Evolutionary conservation across 129 eudicot genomes (phyloP).

Genomic region (Saposhnikovia divaricata): DNA sequence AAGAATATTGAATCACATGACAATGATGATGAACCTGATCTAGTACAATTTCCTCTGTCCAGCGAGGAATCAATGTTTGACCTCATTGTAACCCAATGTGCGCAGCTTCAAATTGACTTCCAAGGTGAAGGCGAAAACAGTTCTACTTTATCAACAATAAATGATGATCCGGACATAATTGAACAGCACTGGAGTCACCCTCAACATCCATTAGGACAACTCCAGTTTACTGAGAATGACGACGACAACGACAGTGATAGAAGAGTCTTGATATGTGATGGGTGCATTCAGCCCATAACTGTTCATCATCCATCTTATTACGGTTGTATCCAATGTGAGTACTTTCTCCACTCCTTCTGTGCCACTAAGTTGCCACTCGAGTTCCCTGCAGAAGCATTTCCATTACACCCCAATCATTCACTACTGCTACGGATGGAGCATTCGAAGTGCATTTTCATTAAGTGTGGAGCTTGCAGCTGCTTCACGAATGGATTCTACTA

Average conservation of each 20-base stretch:
- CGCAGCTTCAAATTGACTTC: not conserved
- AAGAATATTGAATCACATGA: not conserved
- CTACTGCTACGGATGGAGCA: not conserved
- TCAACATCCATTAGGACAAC: not conserved
- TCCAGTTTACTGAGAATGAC: not conserved
- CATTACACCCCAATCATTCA: not conserved
- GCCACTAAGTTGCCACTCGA: not conserved
- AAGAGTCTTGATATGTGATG: not conserved
- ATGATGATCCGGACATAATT: not conserved
- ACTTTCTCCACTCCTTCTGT: not conserved
- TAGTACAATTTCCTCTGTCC: not conserved
- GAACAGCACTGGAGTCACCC: not conserved
- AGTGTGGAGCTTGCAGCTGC: not conserved
- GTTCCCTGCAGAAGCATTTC: not conserved
- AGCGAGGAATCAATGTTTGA: not conserved
- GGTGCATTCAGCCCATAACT: not conserved
- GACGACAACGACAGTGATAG: not conserved
- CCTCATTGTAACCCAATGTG: not conserved
- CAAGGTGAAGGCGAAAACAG: not conserved
- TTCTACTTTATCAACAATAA: not conserved
- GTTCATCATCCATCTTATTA: not conserved
- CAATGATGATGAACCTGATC: not conserved
- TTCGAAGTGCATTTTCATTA: not conserved
- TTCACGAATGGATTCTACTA: not conserved
- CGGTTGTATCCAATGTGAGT: not conserved